These are phyloP conservation scores for Microcyclosporella mali DNA, from an alignment of 2,329 filamentous ascomycete genomes.

Conservation along the genomic window DNA sequence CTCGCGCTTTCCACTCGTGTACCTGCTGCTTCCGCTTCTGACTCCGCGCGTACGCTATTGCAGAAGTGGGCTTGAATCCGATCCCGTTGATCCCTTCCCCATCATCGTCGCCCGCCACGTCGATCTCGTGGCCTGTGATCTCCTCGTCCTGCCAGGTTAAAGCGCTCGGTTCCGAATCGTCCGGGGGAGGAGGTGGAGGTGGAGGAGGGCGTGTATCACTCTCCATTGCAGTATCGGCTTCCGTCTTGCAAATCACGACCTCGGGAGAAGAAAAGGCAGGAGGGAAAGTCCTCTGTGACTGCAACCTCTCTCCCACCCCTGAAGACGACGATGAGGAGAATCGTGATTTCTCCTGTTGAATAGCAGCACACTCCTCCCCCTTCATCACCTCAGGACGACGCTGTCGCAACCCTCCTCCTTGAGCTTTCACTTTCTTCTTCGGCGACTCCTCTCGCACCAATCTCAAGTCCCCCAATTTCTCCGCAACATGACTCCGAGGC, in stretches of 20 bases:
- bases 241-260: conserved; percentile 1
- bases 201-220: conserved; percentile 1
- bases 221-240: conserved; percentile 1
- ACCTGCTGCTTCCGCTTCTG: conserved; percentile 55
- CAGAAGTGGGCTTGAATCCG: conserved; percentile 56
- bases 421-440: conserved; percentile 18
- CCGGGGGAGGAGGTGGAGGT: conserved; percentile 6
- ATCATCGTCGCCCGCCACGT: conserved; percentile 53
- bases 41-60: conserved; percentile 51
- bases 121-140: conserved; percentile 53
- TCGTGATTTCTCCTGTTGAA: too few relatives aligned
- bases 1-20: conserved; percentile 53
- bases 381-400: too few relatives aligned
- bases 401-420: not conserved
- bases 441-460: conserved; percentile 7
- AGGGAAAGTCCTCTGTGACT: not conserved
- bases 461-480: conserved; percentile 18
- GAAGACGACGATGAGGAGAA: too few relatives aligned
- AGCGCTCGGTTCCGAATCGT: conserved; percentile 17
- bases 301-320: conserved; percentile 1
- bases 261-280: conserved; percentile 2
- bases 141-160: conserved; percentile 55
- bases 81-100: conserved; percentile 59
- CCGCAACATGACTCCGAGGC: conserved; percentile 26
- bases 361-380: not conserved